Evolutionary conservation across 345 rosid genomes (phyloP).

Genomic region (Rhodomyrtus tomentosa): DNA sequence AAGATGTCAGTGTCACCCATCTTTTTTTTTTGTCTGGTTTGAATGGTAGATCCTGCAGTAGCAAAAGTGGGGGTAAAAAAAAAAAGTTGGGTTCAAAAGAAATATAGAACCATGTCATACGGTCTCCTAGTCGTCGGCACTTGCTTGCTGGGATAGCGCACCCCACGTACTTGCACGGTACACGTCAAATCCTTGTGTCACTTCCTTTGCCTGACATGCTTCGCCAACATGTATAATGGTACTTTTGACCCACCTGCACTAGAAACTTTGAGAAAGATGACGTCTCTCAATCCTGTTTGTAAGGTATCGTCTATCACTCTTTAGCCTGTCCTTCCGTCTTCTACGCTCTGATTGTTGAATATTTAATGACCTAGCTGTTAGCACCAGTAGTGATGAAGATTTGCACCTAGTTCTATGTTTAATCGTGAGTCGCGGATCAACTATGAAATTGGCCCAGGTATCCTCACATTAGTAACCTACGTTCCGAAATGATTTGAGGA

Average conservation of each 20-base stretch:
- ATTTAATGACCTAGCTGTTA: background rate
- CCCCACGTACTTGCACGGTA: background rate
- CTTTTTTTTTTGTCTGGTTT: background rate
- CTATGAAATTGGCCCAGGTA: background rate
- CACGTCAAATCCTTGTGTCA: background rate
- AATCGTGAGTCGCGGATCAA: background rate
- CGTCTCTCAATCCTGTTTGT: background rate
- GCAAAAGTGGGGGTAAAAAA: background rate
- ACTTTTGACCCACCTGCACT: background rate
- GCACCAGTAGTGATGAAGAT: background rate
- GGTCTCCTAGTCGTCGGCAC: background rate
- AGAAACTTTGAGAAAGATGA: background rate
- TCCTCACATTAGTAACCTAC: background rate
- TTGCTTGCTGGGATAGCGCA: background rate
- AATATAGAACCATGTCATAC: background rate
- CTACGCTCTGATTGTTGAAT: background rate
- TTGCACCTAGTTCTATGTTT: background rate
- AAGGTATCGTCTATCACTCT: too few relatives aligned
- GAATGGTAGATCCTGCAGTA: background rate
- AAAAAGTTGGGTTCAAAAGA: background rate
- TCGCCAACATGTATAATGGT: background rate
- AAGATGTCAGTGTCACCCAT: background rate
- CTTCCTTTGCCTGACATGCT: background rate
- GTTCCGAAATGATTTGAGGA: background rate
- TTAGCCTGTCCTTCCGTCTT: background rate